Evolutionary conservation across 345 rosid genomes (phyloP).

Genomic region (Combretum micranthum): DNA sequence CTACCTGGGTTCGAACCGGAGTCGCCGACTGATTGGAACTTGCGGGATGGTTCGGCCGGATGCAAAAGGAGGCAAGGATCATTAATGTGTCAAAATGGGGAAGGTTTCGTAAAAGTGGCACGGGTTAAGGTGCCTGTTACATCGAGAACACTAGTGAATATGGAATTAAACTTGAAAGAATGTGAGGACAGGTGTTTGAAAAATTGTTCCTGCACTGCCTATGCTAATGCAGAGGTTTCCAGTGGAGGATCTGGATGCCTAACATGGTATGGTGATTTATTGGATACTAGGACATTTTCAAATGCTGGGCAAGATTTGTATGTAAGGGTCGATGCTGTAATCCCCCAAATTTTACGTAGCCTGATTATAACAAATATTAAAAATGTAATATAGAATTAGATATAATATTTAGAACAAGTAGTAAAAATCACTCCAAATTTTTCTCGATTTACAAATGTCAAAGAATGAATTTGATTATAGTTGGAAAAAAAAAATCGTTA

Average conservation of each 20-base stretch:
- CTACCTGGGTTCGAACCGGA: slow-evolving; percentile 56
- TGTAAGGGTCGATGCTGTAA: slow-evolving; percentile 35
- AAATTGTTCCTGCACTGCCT: slow-evolving; percentile 55
- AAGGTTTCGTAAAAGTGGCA: slow-evolving; percentile 41
- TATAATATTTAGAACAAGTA: no score
- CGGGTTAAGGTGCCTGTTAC: slow-evolving; percentile 49
- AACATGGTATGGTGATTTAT: slow-evolving; percentile 39
- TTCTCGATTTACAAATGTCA: no score
- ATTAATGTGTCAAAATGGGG: slow-evolving; percentile 22
- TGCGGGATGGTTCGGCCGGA: slow-evolving; percentile 36
- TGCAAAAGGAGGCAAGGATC: slow-evolving; percentile 29
- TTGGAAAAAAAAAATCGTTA: no score
- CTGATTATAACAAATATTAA: no score
- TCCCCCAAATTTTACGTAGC: no score
- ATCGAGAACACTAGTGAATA: slow-evolving; percentile 21
- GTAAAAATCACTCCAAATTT: no score
- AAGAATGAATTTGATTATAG: no score
- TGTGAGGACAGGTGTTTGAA: slow-evolving; percentile 34
- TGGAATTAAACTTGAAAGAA: slow-evolving; percentile 29
- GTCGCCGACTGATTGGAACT: slow-evolving; percentile 26
- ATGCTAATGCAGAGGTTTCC: slow-evolving; percentile 36
- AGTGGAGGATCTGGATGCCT: slow-evolving; percentile 45
- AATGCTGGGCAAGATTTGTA: slow-evolving; percentile 44
- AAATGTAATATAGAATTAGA: no score
- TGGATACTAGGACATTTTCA: slow-evolving; percentile 31